These are phyloP conservation scores for Rhytidhysteron rufulum DNA, from an alignment of 2,329 filamentous ascomycete genomes.

Conservation along the genomic window DNA sequence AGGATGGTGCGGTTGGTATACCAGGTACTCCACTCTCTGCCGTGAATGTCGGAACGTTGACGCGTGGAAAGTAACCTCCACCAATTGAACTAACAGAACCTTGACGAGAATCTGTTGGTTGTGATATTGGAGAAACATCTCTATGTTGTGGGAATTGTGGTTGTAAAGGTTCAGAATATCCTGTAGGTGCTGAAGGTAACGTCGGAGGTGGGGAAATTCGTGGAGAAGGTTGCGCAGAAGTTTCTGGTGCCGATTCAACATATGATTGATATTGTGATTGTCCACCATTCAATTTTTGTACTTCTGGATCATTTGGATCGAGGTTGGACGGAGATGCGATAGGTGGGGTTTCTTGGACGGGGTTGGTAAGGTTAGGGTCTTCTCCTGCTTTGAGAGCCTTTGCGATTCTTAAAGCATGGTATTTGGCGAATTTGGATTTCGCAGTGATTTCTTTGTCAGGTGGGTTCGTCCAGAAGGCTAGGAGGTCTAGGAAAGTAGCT, in stretches of 20 bases:
- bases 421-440: conserved; percentile 96
- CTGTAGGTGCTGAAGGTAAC: conserved; percentile 25
- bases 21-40: conserved; percentile 31
- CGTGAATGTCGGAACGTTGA: conserved; percentile 44
- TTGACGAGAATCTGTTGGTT: conserved; percentile 40
- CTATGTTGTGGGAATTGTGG: conserved; percentile 35
- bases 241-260: conserved; percentile 60
- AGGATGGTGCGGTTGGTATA: conserved; percentile 32
- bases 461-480: conserved; percentile 72
- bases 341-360: conserved; percentile 54
- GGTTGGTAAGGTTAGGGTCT: conserved; percentile 90
- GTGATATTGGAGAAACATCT: conserved; percentile 53
- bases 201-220: conserved; percentile 35
- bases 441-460: conserved; percentile 71
- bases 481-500: conserved; percentile 84
- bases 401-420: conserved; percentile 84
- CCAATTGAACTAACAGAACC: conserved; percentile 45
- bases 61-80: conserved; percentile 56
- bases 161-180: conserved; percentile 16
- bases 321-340: conserved; percentile 41
- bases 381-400: conserved; percentile 87
- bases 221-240: conserved; percentile 46
- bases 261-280: conserved; percentile 44
- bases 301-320: conserved; percentile 64
- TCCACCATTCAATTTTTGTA: conserved; percentile 49